Conservation (phyloP, 306 rosid species). For the apple (Malus domestica) region ASM211411v1 NC_041803.1:30113501-30114000, state of each 20-base stretch:
- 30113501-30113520: neutral
- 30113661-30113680: neutral
- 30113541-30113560: too few relatives aligned
- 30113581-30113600: too few relatives aligned
- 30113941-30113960: constrained; percentile 6
- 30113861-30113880: neutral
- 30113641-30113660: neutral
- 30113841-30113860: neutral
- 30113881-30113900: neutral
- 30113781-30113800: constrained; percentile 1
- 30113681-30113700: neutral
- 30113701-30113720: neutral
- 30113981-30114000: neutral
- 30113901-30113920: neutral
- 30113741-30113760: neutral
- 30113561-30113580: too few relatives aligned
- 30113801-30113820: neutral
- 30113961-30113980: neutral
- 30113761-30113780: neutral
- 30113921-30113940: constrained; percentile 2
- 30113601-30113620: too few relatives aligned
- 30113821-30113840: neutral
- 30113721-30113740: neutral
- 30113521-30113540: too few relatives aligned
- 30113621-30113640: too few relatives aligned